Base-by-base conservation (phyloP, 1,284 basidiomycete genomes). In the Sphagnurus paluster region DNA sequence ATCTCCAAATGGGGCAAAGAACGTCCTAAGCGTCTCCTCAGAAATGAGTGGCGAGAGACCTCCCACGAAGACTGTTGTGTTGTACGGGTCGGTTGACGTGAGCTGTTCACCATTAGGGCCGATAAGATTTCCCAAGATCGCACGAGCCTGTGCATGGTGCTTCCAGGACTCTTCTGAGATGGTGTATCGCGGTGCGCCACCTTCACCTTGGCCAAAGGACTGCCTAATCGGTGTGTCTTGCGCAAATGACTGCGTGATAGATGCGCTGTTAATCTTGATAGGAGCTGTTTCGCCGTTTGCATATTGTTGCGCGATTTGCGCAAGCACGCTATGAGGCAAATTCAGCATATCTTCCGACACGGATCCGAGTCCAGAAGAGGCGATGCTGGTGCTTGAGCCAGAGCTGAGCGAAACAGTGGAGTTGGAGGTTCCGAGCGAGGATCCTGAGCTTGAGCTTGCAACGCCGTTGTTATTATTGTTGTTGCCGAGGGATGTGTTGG, bases 11-110 rank as follows among this genome's bases (percentile, higher is more conserved):
- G 90, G 90, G 19, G 81, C 78, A 65, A 95, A 95, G 67, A 94
- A 93, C 1, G 87, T 90, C 61, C 87, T 75, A 56, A 95, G 67
- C 2, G 90, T 93, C 41, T 93, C 92, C 64, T 94, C 92, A 23
- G 85, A 84, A 39, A 95, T 93, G 51, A 92, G 68, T 17, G 89
- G 88, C 5, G 87, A 90, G 43, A 95, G 62, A 0, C 92, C 93
- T 26, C 93, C 92, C 20, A 95, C 92, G 56, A 95, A 95, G 1
- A 94, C 91, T 4, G 93, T 95, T 11, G 91, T 93, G 58, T 95
- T 95, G 62, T 92, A 91, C 7, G 90, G 91, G 59, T 94, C 92
- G 7, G 86, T 87, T 21, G 86, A 84, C 43, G 88, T 88, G 51
- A 91, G 74, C 57, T 89, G 88, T 64, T 90, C 89, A 35, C 87